Conservation (phyloP, 352 stramenopile genomes). For the Phytopythium helicoides region DNA sequence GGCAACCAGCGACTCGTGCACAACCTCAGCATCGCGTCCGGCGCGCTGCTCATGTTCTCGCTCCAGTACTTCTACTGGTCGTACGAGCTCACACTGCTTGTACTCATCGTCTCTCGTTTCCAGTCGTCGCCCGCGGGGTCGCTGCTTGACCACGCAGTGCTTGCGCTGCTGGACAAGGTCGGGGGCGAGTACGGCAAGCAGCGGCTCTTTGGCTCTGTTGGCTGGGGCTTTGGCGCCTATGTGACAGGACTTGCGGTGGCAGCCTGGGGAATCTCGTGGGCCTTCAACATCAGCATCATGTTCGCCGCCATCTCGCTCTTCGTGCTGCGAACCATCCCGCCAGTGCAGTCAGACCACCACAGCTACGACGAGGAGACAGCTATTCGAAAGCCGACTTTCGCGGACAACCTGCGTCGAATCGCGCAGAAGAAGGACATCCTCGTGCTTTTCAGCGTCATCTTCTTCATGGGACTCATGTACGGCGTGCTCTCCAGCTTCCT, state of each 20-base stretch:
- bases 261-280: slow-evolving; percentile 51
- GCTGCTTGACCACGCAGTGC: slow-evolving; percentile 62
- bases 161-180: slow-evolving; percentile 60
- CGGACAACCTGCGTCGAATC: slow-evolving; percentile 30
- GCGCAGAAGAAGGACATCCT: slow-evolving; percentile 52
- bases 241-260: slow-evolving; percentile 53
- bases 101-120: slow-evolving; percentile 57
- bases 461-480: slow-evolving; percentile 81
- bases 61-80: slow-evolving; percentile 47
- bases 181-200: slow-evolving; percentile 82
- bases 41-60: slow-evolving; percentile 52
- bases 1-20: slow-evolving; percentile 56
- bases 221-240: slow-evolving; percentile 53
- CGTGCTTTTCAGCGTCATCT: slow-evolving; percentile 65
- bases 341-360: slow-evolving; percentile 32
- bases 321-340: slow-evolving; percentile 57
- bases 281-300: slow-evolving; percentile 61
- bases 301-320: slow-evolving; percentile 49
- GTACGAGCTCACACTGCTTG: slow-evolving; percentile 37
- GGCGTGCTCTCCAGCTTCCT: slow-evolving; percentile 81
- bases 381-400: slow-evolving; percentile 32
- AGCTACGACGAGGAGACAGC: slow-evolving; percentile 10
- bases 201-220: slow-evolving; percentile 66
- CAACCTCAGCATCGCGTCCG: slow-evolving; percentile 50
- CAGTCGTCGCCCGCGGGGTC: slow-evolving; percentile 45